Percentiles rank a stretch among this genome's conserved stretches.
phyloP scores from a whole-genome alignment of 2,329 filamentous ascomycete species.

The Colletotrichum sp. region DNA sequence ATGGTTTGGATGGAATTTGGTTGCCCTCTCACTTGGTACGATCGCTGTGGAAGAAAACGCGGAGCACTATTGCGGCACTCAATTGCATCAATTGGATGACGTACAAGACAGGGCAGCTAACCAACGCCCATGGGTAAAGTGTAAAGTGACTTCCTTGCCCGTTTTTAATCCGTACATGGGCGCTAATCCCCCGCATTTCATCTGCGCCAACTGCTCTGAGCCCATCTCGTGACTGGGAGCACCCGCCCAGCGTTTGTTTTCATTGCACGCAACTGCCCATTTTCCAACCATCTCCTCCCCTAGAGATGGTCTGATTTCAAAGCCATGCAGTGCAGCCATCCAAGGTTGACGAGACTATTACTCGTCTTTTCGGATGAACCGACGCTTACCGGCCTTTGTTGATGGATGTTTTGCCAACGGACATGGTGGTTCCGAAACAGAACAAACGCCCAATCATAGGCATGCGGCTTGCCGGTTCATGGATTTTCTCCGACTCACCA shows the following conservation, averaged over 20 bases:
- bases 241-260: background rate
- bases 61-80: background rate
- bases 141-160: background rate
- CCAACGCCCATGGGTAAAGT: background rate
- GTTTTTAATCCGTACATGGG: background rate
- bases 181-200: background rate
- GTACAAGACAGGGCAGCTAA: constrained; percentile 5
- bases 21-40: background rate
- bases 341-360: background rate
- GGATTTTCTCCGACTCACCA: background rate
- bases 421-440: background rate
- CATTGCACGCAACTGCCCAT: background rate
- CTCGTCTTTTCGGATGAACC: background rate
- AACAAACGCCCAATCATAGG: background rate
- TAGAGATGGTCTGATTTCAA: background rate
- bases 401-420: background rate
- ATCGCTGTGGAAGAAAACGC: background rate
- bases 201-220: background rate
- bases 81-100: background rate
- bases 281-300: background rate
- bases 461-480: background rate
- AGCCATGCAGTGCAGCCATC: background rate
- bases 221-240: background rate
- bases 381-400: background rate
- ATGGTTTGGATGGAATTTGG: background rate